Evolutionary conservation across 768 basidiomycete genomes (phyloP).

Genomic region (Leccinum longicurvipes): DNA sequence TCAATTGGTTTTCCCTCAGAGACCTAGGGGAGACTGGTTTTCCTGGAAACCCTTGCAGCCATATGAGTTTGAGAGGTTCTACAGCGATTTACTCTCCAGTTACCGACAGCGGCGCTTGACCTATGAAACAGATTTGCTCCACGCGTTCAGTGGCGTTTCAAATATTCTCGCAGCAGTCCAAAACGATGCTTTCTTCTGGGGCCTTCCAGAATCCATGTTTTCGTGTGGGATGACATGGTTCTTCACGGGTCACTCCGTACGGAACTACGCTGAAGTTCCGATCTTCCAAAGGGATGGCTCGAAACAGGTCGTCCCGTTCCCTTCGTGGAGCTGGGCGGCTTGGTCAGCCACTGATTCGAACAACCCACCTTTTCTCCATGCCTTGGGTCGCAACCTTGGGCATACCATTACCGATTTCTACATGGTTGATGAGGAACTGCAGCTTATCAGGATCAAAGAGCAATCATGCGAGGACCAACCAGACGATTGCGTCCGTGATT

Average conservation of each 20-base stretch:
- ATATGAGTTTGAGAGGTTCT: not conserved
- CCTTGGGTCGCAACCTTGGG: not conserved
- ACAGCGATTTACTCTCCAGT: not conserved
- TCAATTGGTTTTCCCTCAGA: not conserved
- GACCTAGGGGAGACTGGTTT: not conserved
- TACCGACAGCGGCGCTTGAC: slow-evolving; percentile 13
- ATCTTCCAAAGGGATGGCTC: slow-evolving; percentile 6
- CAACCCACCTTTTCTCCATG: not conserved
- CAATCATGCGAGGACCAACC: not conserved
- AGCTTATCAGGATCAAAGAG: slow-evolving; percentile 1
- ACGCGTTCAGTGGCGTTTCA: slow-evolving; percentile 15
- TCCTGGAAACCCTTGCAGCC: not conserved
- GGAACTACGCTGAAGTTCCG: slow-evolving; percentile 1
- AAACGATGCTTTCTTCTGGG: slow-evolving; percentile 13
- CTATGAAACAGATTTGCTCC: slow-evolving; percentile 14
- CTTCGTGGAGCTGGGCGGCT: slow-evolving; percentile 21
- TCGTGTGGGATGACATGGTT: slow-evolving; percentile 10
- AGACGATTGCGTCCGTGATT: not conserved
- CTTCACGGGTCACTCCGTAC: not conserved
- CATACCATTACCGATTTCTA: slow-evolving; percentile 6
- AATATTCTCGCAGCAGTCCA: slow-evolving; percentile 9
- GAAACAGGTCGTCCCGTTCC: slow-evolving; percentile 3
- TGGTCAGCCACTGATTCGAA: slow-evolving; percentile 1
- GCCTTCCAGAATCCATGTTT: slow-evolving; percentile 15
- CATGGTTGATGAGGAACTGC: slow-evolving; percentile 1